phyloP scores from a whole-genome alignment of 2,329 filamentous ascomycete genomes.

The Colletotrichum limetticola region DNA sequence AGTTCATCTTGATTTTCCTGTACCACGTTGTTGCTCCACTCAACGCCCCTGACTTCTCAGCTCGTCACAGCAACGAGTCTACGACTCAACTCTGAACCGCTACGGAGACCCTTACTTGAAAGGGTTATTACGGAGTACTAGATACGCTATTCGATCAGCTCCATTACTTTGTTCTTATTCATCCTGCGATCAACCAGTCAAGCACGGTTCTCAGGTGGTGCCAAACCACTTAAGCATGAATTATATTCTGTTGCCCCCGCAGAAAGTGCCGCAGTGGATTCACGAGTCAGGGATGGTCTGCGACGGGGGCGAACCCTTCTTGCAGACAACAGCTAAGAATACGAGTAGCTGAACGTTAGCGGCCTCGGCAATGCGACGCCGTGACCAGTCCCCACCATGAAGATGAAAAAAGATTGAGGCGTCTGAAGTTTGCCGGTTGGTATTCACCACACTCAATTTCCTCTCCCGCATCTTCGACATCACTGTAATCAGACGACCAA shows the following conservation, averaged over 20 bases:
- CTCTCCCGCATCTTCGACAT: not conserved
- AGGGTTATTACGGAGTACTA: not conserved
- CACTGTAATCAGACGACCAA: not conserved
- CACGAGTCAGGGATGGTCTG: constrained; percentile 12
- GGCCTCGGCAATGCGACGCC: constrained; percentile 19
- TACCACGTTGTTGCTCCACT: not conserved
- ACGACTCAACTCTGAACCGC: not conserved
- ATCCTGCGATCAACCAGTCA: not conserved
- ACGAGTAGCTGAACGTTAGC: constrained; percentile 16
- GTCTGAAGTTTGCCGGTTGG: not conserved
- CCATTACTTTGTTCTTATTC: not conserved
- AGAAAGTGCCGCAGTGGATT: constrained; percentile 4
- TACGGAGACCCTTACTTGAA: not conserved
- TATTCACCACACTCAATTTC: not conserved
- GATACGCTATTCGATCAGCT: not conserved
- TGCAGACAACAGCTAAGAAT: not conserved
- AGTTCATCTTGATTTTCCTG: not conserved
- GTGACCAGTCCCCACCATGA: constrained; percentile 8
- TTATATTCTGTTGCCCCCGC: not conserved
- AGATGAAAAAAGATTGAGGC: not conserved
- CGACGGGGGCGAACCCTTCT: constrained; percentile 8
- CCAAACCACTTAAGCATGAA: not conserved
- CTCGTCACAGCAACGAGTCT: not conserved
- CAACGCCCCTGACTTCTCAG: not conserved
- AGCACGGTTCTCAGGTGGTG: not conserved